Conservation (phyloP, 1,139 yeast genomes). For the Geotrichum candidum region DNA sequence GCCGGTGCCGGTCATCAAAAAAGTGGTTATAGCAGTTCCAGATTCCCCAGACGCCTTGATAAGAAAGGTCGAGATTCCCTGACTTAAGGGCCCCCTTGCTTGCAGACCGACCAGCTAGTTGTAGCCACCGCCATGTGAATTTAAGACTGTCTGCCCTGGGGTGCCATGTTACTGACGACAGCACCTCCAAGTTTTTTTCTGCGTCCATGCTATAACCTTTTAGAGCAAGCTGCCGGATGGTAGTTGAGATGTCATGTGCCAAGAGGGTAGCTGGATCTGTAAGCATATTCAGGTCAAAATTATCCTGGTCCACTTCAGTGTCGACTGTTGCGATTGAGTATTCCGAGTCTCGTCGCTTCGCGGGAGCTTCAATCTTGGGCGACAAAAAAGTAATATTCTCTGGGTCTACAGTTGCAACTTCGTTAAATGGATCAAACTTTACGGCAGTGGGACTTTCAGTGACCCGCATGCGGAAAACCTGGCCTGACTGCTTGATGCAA, state of each 20-base stretch:
- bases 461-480: constrained; percentile 74
- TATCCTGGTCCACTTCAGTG: constrained; percentile 32
- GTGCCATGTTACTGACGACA: constrained; percentile 39
- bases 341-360: constrained; percentile 1
- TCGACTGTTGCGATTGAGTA: constrained; percentile 26
- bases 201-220: constrained; percentile 73
- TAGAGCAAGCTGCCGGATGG: constrained; percentile 63
- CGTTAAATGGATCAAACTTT: constrained; percentile 65
- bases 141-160: constrained; percentile 46
- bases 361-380: constrained; percentile 7
- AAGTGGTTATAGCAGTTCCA: constrained; percentile 79
- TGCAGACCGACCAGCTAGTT: constrained; percentile 61
- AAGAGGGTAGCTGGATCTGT: constrained; percentile 25
- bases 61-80: constrained; percentile 70
- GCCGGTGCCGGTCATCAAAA: constrained; percentile 43
- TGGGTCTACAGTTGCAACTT: constrained; percentile 61
- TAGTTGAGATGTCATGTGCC: constrained; percentile 32
- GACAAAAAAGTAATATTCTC: constrained; percentile 41
- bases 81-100: constrained; percentile 65
- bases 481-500: constrained; percentile 87
- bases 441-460: constrained; percentile 60
- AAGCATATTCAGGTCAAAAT: neutral
- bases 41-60: constrained; percentile 80
- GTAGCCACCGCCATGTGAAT: constrained; percentile 88
- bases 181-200: constrained; percentile 53